Conservation (phyloP, 306 rosid genomes). For the Rosa lucieae region DNA sequence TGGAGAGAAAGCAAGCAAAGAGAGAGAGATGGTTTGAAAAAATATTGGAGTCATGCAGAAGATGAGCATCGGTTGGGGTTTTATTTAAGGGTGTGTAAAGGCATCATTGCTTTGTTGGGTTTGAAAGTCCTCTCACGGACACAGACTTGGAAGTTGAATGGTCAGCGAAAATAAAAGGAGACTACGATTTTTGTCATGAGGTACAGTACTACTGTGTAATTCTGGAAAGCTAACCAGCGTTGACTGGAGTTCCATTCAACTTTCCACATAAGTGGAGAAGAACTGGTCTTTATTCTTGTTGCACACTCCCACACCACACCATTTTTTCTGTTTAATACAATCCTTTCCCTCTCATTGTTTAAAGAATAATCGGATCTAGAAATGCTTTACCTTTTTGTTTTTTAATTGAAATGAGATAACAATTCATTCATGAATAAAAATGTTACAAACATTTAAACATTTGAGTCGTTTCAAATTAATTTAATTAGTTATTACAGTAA, state of each 20-base stretch:
- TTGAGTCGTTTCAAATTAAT: too few species aligned
- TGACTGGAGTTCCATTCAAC: background rate
- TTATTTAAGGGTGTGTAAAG: background rate
- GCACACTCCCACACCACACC: background rate
- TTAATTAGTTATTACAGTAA: too few species aligned
- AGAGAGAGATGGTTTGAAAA: background rate
- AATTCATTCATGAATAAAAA: too few species aligned
- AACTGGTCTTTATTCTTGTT: background rate
- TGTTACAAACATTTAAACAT: too few species aligned
- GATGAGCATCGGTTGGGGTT: too few species aligned
- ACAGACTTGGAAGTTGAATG: background rate
- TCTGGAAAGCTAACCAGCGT: background rate
- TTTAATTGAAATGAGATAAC: too few species aligned
- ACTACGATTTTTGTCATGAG: background rate
- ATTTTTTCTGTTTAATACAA: too few species aligned
- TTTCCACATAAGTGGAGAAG: background rate
- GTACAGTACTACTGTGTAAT: background rate
- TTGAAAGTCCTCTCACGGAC: constrained; percentile 4
- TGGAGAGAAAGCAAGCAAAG: constrained; percentile 22
- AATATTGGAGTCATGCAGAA: background rate
- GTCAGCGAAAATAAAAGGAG: background rate
- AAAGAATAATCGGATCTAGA: too few species aligned
- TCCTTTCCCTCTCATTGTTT: too few species aligned
- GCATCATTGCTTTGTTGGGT: background rate
- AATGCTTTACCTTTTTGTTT: too few species aligned